A percentile compares a stretch with the other conserved stretches of the same genome.
Conservation (phyloP, 169 alveolate species). For the Neospora caninum region DNA sequence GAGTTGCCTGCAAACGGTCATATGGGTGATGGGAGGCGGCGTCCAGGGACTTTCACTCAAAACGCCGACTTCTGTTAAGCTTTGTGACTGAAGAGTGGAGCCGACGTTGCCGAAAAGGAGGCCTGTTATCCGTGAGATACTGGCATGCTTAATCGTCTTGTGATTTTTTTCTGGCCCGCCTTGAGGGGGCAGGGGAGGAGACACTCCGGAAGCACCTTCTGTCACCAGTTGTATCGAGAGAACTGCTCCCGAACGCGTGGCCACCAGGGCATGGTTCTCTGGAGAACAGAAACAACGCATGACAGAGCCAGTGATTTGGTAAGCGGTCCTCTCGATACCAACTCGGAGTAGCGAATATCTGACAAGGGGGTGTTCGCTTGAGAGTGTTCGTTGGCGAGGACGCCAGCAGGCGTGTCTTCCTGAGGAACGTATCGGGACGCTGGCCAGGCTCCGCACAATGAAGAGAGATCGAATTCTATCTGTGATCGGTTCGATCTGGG, state of each 20-base stretch:
- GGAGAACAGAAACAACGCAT: not conserved
- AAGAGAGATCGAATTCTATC: no score
- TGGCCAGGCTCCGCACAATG: no score
- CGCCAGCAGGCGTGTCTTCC: no score
- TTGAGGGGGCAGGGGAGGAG: not conserved
- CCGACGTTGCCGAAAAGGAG: conserved; percentile 9
- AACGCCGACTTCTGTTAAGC: not conserved
- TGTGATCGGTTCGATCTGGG: no score
- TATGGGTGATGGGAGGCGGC: conserved; percentile 18
- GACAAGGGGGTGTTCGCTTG: no score
- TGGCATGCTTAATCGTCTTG: conserved; percentile 56
- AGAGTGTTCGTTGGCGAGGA: no score
- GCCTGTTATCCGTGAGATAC: conserved; percentile 50
- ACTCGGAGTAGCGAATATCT: no score
- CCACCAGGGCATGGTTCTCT: conserved; percentile 66
- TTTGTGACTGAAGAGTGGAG: not conserved
- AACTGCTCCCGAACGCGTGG: conserved; percentile 62
- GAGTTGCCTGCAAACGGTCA: not conserved
- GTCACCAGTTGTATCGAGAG: conserved; percentile 42
- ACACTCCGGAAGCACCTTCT: not conserved
- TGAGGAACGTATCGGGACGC: no score
- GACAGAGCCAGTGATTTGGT: no score
- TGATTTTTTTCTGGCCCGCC: not conserved
- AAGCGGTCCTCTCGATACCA: no score
- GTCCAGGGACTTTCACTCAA: not conserved